Evolutionary conservation across 2,329 filamentous ascomycete species (phyloP).

Genomic region (Arthrobotrys musiformis): DNA sequence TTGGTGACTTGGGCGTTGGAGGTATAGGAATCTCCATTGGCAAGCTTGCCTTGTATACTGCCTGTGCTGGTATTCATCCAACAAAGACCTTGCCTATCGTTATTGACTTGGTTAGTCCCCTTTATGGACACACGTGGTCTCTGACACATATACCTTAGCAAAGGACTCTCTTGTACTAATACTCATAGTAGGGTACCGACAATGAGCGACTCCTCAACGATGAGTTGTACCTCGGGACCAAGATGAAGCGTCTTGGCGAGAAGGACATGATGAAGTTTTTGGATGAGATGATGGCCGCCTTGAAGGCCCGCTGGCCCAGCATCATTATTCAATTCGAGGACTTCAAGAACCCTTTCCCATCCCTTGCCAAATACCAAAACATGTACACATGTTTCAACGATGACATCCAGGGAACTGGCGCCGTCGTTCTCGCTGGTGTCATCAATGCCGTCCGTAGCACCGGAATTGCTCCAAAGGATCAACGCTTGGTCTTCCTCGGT

Average conservation of each 20-base stretch:
- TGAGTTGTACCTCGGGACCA: slow-evolving; percentile 87
- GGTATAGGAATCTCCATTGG: slow-evolving; percentile 98
- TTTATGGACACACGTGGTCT: background rate
- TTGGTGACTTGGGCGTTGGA: slow-evolving; percentile 95
- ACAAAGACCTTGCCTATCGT: slow-evolving; percentile 80
- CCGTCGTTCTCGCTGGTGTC: slow-evolving; percentile 87
- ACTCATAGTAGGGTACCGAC: slow-evolving; percentile 68
- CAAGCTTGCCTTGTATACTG: slow-evolving; percentile 94
- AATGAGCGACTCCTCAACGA: slow-evolving; percentile 75
- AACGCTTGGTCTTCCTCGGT: slow-evolving; percentile 94
- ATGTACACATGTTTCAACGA: slow-evolving; percentile 97
- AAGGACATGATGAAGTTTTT: slow-evolving; percentile 89
- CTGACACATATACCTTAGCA: background rate
- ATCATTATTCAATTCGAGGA: slow-evolving; percentile 92
- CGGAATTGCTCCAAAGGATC: slow-evolving; percentile 84
- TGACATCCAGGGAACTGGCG: slow-evolving; percentile 96
- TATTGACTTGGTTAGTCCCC: slow-evolving; percentile 65
- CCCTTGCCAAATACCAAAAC: slow-evolving; percentile 87
- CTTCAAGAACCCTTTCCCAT: slow-evolving; percentile 96
- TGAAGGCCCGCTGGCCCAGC: slow-evolving; percentile 78
- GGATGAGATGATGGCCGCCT: slow-evolving; percentile 95
- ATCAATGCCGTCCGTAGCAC: slow-evolving; percentile 83
- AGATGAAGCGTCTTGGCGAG: slow-evolving; percentile 80
- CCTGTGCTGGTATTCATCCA: slow-evolving; percentile 92
- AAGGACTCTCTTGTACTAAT: background rate